Evolutionary conservation across 805 yeast genomes (phyloP), one percentile per base, ranked within the genome.

Genomic region (Candida boidinii): DNA sequence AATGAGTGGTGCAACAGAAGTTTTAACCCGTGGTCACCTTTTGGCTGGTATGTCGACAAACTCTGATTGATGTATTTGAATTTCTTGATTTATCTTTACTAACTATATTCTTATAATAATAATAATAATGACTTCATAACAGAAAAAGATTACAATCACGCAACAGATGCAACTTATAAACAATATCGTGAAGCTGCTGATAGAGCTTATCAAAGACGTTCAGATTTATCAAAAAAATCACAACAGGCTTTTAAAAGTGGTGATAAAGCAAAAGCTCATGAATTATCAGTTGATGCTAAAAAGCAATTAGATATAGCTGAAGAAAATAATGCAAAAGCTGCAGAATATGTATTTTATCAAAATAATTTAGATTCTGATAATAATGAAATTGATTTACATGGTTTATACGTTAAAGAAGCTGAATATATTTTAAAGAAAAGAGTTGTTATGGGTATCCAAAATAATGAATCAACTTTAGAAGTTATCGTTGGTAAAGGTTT

Each of bases 401-500:
- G 98, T 0, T 62, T 90, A 20, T 88, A 68, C 46, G 94, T 90
- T 14, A 80, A 78, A 52, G 98, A 90, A 59, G 96, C 96, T 7
- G 73, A 74, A 39, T 80, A 74, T 51, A 73, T 81, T 31, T 64
- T 90, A 42, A 83, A 79, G 44, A 74, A 71, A 39, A 68, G 97
- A 37, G 70, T 90, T 30, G 66, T 68, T n/a, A 76, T 75, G 18
- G 85, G 78, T 34, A 66, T 74, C 12, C 49, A 50, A 24, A 61
- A 73, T 17, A 62, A 71, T 34, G 92, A 84, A 49, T 55, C 69
- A 3, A 73, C 70, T 31, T 60, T 90, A 28, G 73, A 76, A 41
- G 92, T 86, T 15, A 88, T 90, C 53, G 96, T 87, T 8, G 97
- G 97, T 8, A 90, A 90, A 56, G 97, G 96, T 7, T 51, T 76